Evolutionary conservation across 2,329 filamentous ascomycete genomes (phyloP).

Genomic region (Fusarium sp.): DNA sequence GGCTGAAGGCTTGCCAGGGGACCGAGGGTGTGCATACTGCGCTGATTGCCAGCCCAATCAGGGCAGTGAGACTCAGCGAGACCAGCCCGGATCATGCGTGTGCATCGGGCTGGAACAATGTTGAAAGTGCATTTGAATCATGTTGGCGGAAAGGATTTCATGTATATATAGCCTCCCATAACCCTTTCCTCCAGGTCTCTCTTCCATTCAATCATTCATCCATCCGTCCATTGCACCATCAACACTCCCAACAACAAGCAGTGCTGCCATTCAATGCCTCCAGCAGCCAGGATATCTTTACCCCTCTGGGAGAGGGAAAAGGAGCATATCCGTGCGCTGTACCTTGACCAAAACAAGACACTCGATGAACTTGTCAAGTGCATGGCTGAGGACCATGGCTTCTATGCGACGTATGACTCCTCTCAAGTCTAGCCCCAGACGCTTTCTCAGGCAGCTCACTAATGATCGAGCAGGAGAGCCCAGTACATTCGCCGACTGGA

Average conservation of each 20-base stretch:
- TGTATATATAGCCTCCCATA: not conserved
- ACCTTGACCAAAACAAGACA: slow-evolving; percentile 6
- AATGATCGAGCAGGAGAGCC: not conserved
- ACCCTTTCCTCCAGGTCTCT: not conserved
- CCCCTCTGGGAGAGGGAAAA: not conserved
- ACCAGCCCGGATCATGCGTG: not conserved
- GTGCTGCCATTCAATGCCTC: slow-evolving; percentile 3
- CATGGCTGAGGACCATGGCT: not conserved
- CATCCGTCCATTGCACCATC: not conserved
- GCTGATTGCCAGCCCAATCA: not conserved
- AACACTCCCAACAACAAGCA: not conserved
- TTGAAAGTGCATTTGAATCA: not conserved
- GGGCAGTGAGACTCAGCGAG: not conserved
- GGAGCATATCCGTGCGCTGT: slow-evolving; percentile 1
- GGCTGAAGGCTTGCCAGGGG: not conserved
- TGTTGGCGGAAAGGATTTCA: not conserved
- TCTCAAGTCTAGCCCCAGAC: not conserved
- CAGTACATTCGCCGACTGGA: not conserved
- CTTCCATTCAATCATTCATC: not conserved
- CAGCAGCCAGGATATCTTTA: not conserved
- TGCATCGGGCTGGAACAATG: not conserved
- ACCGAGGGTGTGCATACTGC: not conserved
- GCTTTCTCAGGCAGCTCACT: not conserved
- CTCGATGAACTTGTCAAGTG: slow-evolving; percentile 5
- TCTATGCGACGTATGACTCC: slow-evolving; percentile 6